Evolutionary conservation across 768 basidiomycete genomes (phyloP).

Genomic region (Termitomyces sp.): DNA sequence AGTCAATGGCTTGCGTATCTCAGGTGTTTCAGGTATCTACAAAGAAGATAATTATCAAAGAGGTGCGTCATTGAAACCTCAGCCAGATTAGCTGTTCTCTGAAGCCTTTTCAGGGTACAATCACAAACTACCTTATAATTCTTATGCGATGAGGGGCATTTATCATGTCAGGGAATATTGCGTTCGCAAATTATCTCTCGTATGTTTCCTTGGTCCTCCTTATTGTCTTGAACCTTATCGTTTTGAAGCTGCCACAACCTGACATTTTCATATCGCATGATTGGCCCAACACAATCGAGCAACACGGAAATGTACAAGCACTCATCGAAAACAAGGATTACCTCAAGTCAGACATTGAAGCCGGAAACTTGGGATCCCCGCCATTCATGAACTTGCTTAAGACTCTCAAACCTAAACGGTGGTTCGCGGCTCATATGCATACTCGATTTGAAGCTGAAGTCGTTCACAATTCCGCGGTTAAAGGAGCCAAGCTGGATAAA

Average conservation of each 20-base stretch:
- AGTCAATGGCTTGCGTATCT: constrained; percentile 85
- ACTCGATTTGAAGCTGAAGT: constrained; percentile 76
- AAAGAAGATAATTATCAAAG: constrained; percentile 66
- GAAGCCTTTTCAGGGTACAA: constrained; percentile 49
- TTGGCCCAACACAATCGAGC: constrained; percentile 87
- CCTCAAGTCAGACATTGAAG: constrained; percentile 62
- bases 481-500: constrained; percentile 24
- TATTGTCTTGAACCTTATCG: background rate
- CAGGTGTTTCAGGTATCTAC: constrained; percentile 93
- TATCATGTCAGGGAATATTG: constrained; percentile 91
- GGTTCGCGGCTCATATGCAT: constrained; percentile 93
- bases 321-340: constrained; percentile 75
- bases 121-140: constrained; percentile 80
- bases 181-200: constrained; percentile 70
- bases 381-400: constrained; percentile 74
- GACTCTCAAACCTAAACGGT: constrained; percentile 73
- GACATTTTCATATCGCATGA: constrained; percentile 83
- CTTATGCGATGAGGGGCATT: constrained; percentile 65
- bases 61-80: constrained; percentile 34
- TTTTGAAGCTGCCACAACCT: constrained; percentile 1
- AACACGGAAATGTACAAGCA: constrained; percentile 60
- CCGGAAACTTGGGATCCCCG: constrained; percentile 75
- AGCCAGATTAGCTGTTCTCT: background rate
- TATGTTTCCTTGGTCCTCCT: constrained; percentile 22
- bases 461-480: constrained; percentile 26